Percentiles rank a stretch among this genome's conserved stretches.
phyloP scores from a whole-genome alignment of 1,284 basidiomycete species.

The Puccinia polysora region DNA sequence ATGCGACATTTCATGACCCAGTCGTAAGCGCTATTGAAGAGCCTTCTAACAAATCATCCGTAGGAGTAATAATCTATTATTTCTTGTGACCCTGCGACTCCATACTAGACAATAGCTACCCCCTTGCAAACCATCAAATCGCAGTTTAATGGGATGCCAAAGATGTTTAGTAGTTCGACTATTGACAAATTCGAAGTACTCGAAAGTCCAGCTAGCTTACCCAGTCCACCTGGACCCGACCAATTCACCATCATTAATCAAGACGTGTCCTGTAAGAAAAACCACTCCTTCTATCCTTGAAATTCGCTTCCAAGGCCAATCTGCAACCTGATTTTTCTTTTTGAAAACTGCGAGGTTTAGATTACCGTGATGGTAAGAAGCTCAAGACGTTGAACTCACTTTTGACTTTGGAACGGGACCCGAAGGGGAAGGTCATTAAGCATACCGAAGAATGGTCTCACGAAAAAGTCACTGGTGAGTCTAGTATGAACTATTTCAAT shows the following conservation, averaged over 20 bases:
- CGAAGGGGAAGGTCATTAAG: slow-evolving; percentile 38
- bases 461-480: slow-evolving; percentile 38
- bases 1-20: slow-evolving; percentile 46
- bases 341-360: slow-evolving; percentile 2
- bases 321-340: background rate
- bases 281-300: background rate
- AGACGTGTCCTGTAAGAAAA: slow-evolving; percentile 38
- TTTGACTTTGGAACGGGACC: slow-evolving; percentile 43
- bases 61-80: background rate
- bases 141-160: slow-evolving; percentile 45
- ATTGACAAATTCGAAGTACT: slow-evolving; percentile 44
- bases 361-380: slow-evolving; percentile 34
- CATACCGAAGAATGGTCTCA: slow-evolving; percentile 46
- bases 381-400: slow-evolving; percentile 45
- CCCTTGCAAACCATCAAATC: slow-evolving; percentile 41
- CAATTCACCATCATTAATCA: slow-evolving; percentile 44
- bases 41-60: no score
- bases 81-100: background rate
- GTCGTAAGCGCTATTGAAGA: slow-evolving; percentile 30
- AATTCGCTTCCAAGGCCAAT: background rate
- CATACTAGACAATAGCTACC: slow-evolving; percentile 34
- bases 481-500: background rate
- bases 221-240: slow-evolving; percentile 37
- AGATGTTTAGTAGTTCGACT: slow-evolving; percentile 42
- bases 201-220: slow-evolving; percentile 34